Conservation (phyloP, 2,329 filamentous ascomycete genomes). For the Curvularia lunata region DNA sequence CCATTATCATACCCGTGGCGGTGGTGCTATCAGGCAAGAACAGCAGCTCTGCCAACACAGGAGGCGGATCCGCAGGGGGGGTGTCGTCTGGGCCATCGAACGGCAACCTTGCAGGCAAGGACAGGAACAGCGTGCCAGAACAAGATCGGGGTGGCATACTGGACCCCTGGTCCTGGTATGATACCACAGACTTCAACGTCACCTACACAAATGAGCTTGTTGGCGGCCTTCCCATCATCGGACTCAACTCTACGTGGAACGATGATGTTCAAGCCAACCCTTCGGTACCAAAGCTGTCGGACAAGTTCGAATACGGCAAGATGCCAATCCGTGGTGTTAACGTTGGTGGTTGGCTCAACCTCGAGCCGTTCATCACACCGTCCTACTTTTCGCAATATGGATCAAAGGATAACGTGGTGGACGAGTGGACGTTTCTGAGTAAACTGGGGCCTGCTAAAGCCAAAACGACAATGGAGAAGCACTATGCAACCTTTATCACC, state of each 20-base stretch:
- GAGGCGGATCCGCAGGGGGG: slow-evolving; percentile 25
- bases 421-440: slow-evolving; percentile 81
- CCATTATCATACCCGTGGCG: slow-evolving; percentile 56
- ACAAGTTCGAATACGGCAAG: slow-evolving; percentile 78
- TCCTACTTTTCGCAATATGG: slow-evolving; percentile 80
- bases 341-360: slow-evolving; percentile 87
- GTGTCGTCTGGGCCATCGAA: slow-evolving; percentile 47
- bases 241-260: slow-evolving; percentile 83
- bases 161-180: slow-evolving; percentile 90
- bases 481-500: slow-evolving; percentile 88
- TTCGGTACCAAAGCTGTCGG: slow-evolving; percentile 77
- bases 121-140: slow-evolving; percentile 54
- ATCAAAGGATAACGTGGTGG: slow-evolving; percentile 70
- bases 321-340: slow-evolving; percentile 89
- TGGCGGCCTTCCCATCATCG: slow-evolving; percentile 89
- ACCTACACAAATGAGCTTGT: slow-evolving; percentile 88
- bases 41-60: slow-evolving; percentile 36
- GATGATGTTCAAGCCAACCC: slow-evolving; percentile 79
- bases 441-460: slow-evolving; percentile 72
- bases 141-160: slow-evolving; percentile 76
- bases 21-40: slow-evolving; percentile 55
- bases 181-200: slow-evolving; percentile 89
- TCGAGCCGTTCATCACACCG: slow-evolving; percentile 95
- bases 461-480: slow-evolving; percentile 76
- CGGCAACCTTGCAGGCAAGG: slow-evolving; percentile 54